Base-by-base conservation (phyloP, 2,329 filamentous ascomycete genomes). In the Colletotrichum aenigma region DNA sequence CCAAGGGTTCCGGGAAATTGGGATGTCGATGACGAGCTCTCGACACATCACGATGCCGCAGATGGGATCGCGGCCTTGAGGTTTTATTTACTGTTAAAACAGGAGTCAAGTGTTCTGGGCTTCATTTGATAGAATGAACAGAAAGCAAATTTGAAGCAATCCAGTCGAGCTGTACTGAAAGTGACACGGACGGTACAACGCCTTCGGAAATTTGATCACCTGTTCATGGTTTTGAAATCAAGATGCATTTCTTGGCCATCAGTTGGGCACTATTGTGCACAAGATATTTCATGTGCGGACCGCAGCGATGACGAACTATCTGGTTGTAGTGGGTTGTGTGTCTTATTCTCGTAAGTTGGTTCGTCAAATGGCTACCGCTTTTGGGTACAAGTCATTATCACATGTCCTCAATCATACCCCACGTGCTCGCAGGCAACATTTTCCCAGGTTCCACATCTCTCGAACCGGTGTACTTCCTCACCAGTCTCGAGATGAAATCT, bases 41-140 rank as follows among this genome's bases (percentile, higher is more conserved):
- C 52, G 74, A 73, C 73, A 77, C 28, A 58, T 74, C 64, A 70
- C 28, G 28, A 52, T 60, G 64, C 48, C 58, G 70, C 38, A 26
- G 12, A 28, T 64, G 28, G 67, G 38, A 71, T 16, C 12, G 43
- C 58, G 74, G 65, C 64, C 12, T 60, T 34, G 64, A 43, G 30
- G 32, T 55, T 30, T 26, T 56, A 34, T 52, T 15, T 62, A 32
- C 18, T 62, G 15, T 30, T 66, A 55, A 75, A 75, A 69, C 18
- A 74, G 72, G 69, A 64, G 69, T 72, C 38, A 43, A 72, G n/a
- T 55, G 55, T 28, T 71, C 15, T 43, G 58, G 38, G 62, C 55
- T 67, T 75, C 69, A 67, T 75, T 56, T 32, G 62, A 75, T 75
- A 72, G 62, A 67, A 32, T 75, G 62, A 75, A 43, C 72, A 71